Base-by-base conservation (phyloP, 805 yeast genomes). In the Zygoascus biomembranicola region DNA sequence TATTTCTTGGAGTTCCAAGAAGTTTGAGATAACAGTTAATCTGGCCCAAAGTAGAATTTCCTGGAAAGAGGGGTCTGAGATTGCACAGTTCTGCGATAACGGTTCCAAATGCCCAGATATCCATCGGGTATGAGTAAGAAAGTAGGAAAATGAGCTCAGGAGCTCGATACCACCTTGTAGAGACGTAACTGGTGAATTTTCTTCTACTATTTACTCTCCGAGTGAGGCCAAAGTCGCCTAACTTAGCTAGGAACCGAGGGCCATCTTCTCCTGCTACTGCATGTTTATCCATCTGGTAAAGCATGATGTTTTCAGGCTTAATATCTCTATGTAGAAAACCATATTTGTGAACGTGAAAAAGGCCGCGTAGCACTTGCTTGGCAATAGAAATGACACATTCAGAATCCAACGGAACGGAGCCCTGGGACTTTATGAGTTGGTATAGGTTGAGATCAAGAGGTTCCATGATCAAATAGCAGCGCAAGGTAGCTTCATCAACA, bases 161-260 rank as follows among this genome's bases (percentile, higher is more conserved):
- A 0, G 97, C 90, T 52, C 97, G 74, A 68, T 92, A 92, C 99
- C 99, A 92, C 57, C 97, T 73, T 1, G 98, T 92, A 1, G 95
- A 97, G 18, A 92, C 97, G 65, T 90, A 92, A 1, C 89, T 80
- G 0, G 97, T 87, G 65, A 88, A 74, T 52, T 80, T 81, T 8
- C 49, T 57, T 0, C 80, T 78, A 39, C 81, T 73, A 0, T 86
- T 87, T 37, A 85, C 68, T 1, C 87, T 78, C 56, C 97, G 76
- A 1, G 96, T 95, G 44, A 90, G 74, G 52, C 98, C 98, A 73
- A 92, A 92, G 84, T 92, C 99, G 2, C 97, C 96, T 54, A 92
- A 76, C 69, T 92, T 92, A 55, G 90, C 73, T 53, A 79, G 78
- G 2, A 96, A 43, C n/a, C 80, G 20, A 5, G 42, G 18, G n/a